These are phyloP conservation scores for Leccinum fallax DNA, from an alignment of 1,284 basidiomycete genomes.

Conservation along the genomic window DNA sequence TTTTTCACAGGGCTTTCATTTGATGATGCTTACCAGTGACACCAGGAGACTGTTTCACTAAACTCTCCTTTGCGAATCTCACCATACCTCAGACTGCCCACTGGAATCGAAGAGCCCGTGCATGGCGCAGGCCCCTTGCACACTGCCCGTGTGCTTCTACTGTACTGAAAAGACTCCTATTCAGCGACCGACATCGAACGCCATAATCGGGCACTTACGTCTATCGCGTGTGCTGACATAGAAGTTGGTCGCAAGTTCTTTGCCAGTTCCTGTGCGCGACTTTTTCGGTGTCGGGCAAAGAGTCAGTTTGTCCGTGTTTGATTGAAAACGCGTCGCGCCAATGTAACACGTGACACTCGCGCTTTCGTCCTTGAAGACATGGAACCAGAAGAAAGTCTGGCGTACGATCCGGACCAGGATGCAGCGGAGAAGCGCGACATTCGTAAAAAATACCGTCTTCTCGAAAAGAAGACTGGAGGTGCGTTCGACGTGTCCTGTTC, in stretches of 20 bases:
- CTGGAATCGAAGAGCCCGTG: conserved; percentile 52
- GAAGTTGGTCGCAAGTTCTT: neutral
- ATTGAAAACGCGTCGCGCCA: conserved; percentile 29
- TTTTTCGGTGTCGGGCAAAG: neutral
- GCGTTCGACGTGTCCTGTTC: conserved; percentile 16
- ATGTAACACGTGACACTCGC: conserved; percentile 28
- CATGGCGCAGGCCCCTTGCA: conserved; percentile 68
- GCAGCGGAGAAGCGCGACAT: conserved; percentile 72
- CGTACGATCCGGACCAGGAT: conserved; percentile 81
- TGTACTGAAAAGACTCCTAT: conserved; percentile 52
- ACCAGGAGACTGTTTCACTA: conserved; percentile 69
- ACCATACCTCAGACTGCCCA: conserved; percentile 67
- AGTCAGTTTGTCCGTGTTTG: conserved; percentile 26
- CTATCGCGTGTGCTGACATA: conserved; percentile 43
- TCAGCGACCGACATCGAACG: neutral
- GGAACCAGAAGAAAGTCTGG: conserved; percentile 36
- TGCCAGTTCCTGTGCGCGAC: neutral
- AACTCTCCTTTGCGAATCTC: conserved; percentile 45
- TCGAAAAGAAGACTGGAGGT: conserved; percentile 67
- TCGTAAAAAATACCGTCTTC: conserved; percentile 68
- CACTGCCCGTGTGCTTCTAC: conserved; percentile 64
- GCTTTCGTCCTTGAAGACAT: conserved; percentile 9
- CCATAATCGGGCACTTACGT: conserved; percentile 37
- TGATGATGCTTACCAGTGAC: conserved; percentile 59
- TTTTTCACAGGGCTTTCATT: conserved; percentile 15